Evolutionary conservation across 2,329 filamentous ascomycete genomes (phyloP).

Genomic region (Bipolaris gigantea): DNA sequence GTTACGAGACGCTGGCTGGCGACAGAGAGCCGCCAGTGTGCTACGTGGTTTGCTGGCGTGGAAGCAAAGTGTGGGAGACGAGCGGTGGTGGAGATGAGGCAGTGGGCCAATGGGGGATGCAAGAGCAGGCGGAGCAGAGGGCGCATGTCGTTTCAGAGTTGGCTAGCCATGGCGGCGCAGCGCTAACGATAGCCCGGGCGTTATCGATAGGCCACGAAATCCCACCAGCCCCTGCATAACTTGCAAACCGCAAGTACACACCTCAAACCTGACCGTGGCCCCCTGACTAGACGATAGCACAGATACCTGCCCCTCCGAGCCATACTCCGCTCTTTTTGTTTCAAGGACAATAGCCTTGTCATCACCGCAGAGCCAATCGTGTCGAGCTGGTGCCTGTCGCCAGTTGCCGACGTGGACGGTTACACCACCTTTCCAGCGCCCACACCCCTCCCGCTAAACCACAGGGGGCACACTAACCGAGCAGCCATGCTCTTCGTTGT

Average conservation of each 20-base stretch:
- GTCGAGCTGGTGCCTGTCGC: constrained; percentile 31
- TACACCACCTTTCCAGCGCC: constrained; percentile 26
- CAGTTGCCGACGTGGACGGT: constrained; percentile 17
- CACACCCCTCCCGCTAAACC: constrained; percentile 28
- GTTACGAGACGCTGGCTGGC: constrained; percentile 19
- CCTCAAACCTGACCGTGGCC: constrained; percentile 24
- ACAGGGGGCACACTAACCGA: constrained; percentile 26
- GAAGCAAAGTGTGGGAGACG: constrained; percentile 11
- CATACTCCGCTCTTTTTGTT: constrained; percentile 30
- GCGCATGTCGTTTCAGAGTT: constrained; percentile 27
- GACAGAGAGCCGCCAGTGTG: constrained; percentile 2
- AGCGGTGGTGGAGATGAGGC: constrained; percentile 20
- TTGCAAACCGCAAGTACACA: constrained; percentile 17
- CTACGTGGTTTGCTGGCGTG: constrained; percentile 21
- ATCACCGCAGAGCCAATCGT: constrained; percentile 28
- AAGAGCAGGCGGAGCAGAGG: constrained; percentile 10
- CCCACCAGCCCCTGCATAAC: constrained; percentile 20
- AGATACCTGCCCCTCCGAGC: constrained; percentile 20
- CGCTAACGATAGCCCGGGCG: constrained; percentile 16
- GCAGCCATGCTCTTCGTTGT: constrained; percentile 23
- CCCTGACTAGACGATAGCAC: constrained; percentile 23
- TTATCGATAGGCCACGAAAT: constrained; percentile 33
- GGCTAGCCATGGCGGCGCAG: constrained; percentile 24
- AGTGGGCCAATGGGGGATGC: constrained; percentile 19
- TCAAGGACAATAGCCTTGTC: constrained; percentile 35